phyloP scores from a whole-genome alignment of 2,329 filamentous ascomycete genomes.

The Pseudocercospora ulei region DNA sequence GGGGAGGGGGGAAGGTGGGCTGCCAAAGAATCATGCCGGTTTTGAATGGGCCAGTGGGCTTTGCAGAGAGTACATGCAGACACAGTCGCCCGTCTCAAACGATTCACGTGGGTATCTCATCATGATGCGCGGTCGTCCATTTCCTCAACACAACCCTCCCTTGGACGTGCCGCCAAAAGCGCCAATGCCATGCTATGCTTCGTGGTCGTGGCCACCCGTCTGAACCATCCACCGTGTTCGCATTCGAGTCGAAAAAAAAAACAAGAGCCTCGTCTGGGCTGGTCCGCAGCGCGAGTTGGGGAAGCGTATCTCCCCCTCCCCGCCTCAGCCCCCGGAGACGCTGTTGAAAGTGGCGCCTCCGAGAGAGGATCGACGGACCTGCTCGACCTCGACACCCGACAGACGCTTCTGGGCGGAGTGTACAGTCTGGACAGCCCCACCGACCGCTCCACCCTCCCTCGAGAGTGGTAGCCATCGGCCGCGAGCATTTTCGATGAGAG shows the following conservation, averaged over 20 bases:
- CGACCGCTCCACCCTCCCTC: conserved; percentile 32
- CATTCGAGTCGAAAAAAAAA: too few relatives aligned
- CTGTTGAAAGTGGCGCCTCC: conserved; percentile 26
- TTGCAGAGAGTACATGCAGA: too few relatives aligned
- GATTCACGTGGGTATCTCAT: conserved; percentile 6
- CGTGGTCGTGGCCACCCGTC: neutral
- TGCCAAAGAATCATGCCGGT: too few relatives aligned
- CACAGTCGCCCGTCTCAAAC: too few relatives aligned
- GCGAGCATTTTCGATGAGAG: conserved; percentile 32
- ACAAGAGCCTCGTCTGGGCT: too few relatives aligned
- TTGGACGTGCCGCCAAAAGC: conserved; percentile 2
- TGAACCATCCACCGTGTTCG: conserved; percentile 2
- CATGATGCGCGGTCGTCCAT: neutral
- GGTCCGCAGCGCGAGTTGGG: too few relatives aligned
- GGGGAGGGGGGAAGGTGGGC: too few relatives aligned
- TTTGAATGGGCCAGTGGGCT: too few relatives aligned
- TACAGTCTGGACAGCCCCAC: conserved; percentile 31
- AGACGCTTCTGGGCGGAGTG: conserved; percentile 34
- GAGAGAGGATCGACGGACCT: conserved; percentile 25
- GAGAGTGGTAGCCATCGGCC: conserved; percentile 27
- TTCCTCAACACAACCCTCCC: conserved; percentile 1
- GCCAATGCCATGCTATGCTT: conserved; percentile 1
- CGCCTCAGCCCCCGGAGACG: conserved; percentile 29
- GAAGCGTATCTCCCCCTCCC: too few relatives aligned
- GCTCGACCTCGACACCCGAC: conserved; percentile 25